Conservation (phyloP, 2,329 filamentous ascomycete species). For the Exophiala lecanii-corni region DNA sequence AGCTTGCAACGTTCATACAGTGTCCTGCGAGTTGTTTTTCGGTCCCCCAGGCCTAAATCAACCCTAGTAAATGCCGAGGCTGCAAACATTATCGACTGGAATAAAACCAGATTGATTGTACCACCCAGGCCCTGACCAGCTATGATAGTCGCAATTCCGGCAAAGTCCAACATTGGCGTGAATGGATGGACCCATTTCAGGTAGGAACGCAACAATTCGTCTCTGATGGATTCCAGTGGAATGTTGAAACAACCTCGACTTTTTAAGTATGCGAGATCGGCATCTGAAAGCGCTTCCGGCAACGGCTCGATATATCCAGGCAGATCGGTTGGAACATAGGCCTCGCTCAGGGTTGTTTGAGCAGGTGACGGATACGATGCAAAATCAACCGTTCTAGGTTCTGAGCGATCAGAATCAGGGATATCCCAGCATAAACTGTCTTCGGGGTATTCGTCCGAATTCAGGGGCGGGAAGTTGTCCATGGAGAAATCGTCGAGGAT, state of each 20-base stretch:
- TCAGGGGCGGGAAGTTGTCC: background rate
- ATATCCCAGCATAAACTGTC: background rate
- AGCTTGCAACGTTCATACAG: constrained; percentile 81
- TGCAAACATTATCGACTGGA: constrained; percentile 92
- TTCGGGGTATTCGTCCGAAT: background rate
- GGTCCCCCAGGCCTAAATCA: constrained; percentile 68
- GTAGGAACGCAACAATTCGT: constrained; percentile 75
- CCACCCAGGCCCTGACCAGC: constrained; percentile 63
- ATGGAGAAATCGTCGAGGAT: background rate
- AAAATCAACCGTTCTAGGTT: constrained; percentile 33
- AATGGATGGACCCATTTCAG: constrained; percentile 88
- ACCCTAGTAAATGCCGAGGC: constrained; percentile 83
- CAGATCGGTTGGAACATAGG: constrained; percentile 45
- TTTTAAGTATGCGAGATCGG: constrained; percentile 77
- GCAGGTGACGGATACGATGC: constrained; percentile 38
- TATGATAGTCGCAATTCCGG: constrained; percentile 54
- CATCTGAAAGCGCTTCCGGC: constrained; percentile 67
- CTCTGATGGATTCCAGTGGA: constrained; percentile 65
- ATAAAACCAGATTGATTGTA: constrained; percentile 77
- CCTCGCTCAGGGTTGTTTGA: constrained; percentile 44
- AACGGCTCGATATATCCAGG: constrained; percentile 73
- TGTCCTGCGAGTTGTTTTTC: constrained; percentile 75
- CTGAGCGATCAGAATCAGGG: constrained; percentile 13
- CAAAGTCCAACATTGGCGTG: constrained; percentile 76
- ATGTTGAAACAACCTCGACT: constrained; percentile 79